Evolutionary conservation across 2,329 filamentous ascomycete genomes (phyloP).

Genomic region (Cadophora malorum): DNA sequence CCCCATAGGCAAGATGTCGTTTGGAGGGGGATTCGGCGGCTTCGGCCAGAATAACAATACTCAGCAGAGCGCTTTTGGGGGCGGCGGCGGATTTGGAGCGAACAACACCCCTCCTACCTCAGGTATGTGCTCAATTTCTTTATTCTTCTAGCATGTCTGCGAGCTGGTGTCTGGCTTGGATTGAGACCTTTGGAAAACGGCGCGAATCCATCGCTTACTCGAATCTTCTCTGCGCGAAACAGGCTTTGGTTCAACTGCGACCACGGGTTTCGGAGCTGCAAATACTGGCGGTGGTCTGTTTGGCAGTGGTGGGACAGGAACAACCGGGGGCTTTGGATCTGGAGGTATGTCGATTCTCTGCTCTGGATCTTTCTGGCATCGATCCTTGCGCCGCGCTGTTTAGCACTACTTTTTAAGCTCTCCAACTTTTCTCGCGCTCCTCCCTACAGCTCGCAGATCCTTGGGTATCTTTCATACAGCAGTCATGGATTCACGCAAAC

Average conservation of each 20-base stretch:
- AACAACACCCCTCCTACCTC: conserved; percentile 41
- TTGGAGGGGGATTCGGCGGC: conserved; percentile 57
- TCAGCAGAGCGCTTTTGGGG: conserved; percentile 48
- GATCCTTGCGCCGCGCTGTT: conserved; percentile 27
- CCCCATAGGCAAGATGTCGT: conserved; percentile 42
- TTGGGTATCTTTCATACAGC: background rate
- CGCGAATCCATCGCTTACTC: conserved; percentile 45
- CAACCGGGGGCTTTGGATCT: conserved; percentile 46
- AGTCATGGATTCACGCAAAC: conserved; percentile 14
- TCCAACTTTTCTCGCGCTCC: conserved; percentile 13
- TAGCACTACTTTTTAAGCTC: conserved; percentile 21
- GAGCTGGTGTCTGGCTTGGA: conserved; percentile 27
- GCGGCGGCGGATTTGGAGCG: conserved; percentile 62
- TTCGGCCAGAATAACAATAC: conserved; percentile 65
- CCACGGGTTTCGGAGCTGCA: conserved; percentile 49
- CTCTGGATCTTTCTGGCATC: conserved; percentile 36
- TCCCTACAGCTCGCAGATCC: conserved; percentile 2
- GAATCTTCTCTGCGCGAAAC: conserved; percentile 41
- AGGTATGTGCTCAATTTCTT: conserved; percentile 44
- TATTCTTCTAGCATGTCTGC: conserved; percentile 24
- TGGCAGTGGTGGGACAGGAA: conserved; percentile 48
- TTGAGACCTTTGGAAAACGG: conserved; percentile 31
- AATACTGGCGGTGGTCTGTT: conserved; percentile 50
- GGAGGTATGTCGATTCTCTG: conserved; percentile 48
- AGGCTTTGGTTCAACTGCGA: conserved; percentile 52